Percentiles rank a stretch among this genome's conserved stretches.
Evolutionary conservation across 2,329 filamentous ascomycete genomes (phyloP).

Genomic region (Pyrenophora teres): DNA sequence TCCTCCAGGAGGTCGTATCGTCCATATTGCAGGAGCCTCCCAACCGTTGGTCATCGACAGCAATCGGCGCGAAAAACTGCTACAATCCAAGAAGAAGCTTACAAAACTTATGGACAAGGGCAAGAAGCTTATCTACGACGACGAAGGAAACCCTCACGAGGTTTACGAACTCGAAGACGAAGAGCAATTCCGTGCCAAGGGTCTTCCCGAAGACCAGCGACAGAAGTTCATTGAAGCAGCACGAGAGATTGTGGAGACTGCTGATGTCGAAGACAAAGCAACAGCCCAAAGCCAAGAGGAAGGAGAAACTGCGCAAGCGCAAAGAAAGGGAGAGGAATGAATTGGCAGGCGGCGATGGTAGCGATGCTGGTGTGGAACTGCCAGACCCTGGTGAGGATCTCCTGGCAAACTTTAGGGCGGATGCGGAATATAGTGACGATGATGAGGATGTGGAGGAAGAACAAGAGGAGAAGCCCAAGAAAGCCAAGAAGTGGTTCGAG

Average conservation of each 20-base stretch:
- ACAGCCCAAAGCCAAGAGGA: slow-evolving; percentile 76
- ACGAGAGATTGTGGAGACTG: slow-evolving; percentile 69
- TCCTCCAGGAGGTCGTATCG: slow-evolving; percentile 57
- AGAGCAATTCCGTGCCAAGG: slow-evolving; percentile 74
- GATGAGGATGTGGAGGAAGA: slow-evolving; percentile 50
- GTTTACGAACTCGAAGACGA: slow-evolving; percentile 89
- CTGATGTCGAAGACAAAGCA: slow-evolving; percentile 83
- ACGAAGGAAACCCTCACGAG: slow-evolving; percentile 82
- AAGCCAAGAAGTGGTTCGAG: slow-evolving; percentile 80
- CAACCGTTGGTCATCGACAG: slow-evolving; percentile 85
- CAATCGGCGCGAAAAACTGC: slow-evolving; percentile 92
- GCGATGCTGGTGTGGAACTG: slow-evolving; percentile 32
- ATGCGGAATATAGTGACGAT: slow-evolving; percentile 46
- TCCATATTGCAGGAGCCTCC: slow-evolving; percentile 68
- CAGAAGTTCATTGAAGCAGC: slow-evolving; percentile 79
- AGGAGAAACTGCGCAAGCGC: slow-evolving; percentile 74
- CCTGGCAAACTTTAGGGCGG: slow-evolving; percentile 51
- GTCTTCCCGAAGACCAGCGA: slow-evolving; percentile 76
- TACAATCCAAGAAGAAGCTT: slow-evolving; percentile 92
- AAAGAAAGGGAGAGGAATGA: slow-evolving; percentile 68
- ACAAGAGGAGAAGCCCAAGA: slow-evolving; percentile 59
- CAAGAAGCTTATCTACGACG: slow-evolving; percentile 86
- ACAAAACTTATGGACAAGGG: slow-evolving; percentile 87
- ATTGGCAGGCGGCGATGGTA: slow-evolving; percentile 23
- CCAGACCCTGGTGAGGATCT: slow-evolving; percentile 45